Percentiles rank a stretch among this genome's conserved stretches.
Conservation (phyloP, 768 basidiomycete species). For the Lactarius hengduanensis region DNA sequence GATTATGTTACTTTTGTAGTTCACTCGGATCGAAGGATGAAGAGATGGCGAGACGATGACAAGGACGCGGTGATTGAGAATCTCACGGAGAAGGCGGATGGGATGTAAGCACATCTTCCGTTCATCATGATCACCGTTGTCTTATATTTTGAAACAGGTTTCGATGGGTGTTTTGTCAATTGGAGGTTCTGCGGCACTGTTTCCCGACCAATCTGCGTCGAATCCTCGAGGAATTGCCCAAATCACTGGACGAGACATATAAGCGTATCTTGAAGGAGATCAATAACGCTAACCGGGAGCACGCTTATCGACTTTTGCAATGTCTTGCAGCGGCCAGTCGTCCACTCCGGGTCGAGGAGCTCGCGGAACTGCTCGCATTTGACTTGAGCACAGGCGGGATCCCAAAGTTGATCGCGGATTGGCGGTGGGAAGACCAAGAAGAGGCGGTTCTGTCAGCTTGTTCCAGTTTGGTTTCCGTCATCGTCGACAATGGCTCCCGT, state of each 20-base stretch:
- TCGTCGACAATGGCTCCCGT: no score
- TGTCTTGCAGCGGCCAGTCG: background rate
- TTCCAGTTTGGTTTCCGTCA: no score
- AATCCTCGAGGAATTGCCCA: background rate
- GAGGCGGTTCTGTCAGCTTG: background rate
- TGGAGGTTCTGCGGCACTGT: background rate
- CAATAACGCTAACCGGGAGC: background rate
- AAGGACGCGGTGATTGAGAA: background rate
- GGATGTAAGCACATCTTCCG: background rate
- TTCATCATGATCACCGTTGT: background rate
- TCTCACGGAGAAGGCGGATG: background rate
- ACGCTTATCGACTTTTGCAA: background rate
- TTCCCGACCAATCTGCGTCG: background rate
- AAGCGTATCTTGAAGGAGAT: background rate
- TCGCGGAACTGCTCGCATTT: background rate
- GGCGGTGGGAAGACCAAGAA: background rate
- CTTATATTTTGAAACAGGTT: background rate
- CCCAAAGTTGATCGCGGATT: background rate
- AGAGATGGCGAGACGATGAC: background rate
- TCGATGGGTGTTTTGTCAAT: background rate
- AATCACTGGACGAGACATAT: background rate
- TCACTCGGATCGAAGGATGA: background rate
- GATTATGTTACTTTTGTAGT: background rate
- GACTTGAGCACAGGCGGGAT: background rate
- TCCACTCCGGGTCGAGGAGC: background rate